phyloP scores from a whole-genome alignment of 768 basidiomycete genomes.

The Lenzites betulinus region DNA sequence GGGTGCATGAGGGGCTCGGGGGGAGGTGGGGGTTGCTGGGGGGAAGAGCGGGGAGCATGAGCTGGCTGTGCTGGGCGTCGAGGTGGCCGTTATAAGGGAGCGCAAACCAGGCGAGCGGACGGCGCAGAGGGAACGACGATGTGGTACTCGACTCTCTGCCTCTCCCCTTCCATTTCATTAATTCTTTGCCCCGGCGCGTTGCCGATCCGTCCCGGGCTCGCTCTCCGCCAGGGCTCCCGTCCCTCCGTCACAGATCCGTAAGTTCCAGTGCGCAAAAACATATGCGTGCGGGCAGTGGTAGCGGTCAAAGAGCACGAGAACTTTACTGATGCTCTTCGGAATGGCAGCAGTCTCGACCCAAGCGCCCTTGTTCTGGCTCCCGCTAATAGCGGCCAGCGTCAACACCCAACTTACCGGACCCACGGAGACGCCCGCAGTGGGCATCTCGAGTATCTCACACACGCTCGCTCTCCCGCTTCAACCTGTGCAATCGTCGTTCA shows the following conservation, averaged over 20 bases:
- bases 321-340: background rate
- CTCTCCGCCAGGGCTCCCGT: background rate
- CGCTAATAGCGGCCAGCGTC: too few species aligned
- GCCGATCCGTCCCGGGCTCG: conserved; percentile 13
- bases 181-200: conserved; percentile 1
- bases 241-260: background rate
- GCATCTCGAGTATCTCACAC: background rate
- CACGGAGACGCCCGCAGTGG: background rate
- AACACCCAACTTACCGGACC: conserved; percentile 1
- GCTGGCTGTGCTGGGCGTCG: conserved; percentile 4
- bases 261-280: background rate
- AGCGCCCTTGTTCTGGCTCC: background rate
- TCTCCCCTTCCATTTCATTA: background rate
- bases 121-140: conserved; percentile 22
- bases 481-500: background rate
- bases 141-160: conserved; percentile 18
- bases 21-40: conserved; percentile 2
- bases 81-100: conserved; percentile 12
- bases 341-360: background rate
- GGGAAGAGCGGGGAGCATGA: conserved; percentile 15
- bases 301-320: background rate
- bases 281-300: background rate
- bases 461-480: background rate
- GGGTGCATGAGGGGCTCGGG: background rate
- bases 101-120: conserved; percentile 14